Conservation (phyloP, 192 early-diverging fungal genomes). For the Endogone sp. region DNA sequence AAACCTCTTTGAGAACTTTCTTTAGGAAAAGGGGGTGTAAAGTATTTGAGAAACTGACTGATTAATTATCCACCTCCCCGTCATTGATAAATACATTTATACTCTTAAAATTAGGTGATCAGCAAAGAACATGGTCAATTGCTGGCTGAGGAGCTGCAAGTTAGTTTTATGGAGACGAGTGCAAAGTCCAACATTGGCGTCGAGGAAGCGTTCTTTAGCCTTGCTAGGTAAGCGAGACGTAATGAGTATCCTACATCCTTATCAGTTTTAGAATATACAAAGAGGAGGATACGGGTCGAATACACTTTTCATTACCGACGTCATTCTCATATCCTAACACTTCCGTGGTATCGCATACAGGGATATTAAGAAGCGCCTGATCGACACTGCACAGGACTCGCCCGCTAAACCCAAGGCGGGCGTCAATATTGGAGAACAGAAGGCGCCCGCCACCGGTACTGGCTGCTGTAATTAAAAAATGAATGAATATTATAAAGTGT, state of each 20-base stretch:
- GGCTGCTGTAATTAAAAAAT: conserved; percentile 8
- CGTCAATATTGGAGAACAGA: background rate
- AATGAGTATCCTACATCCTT: background rate
- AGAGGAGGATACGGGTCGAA: background rate
- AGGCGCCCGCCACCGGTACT: conserved; percentile 1
- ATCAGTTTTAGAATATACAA: background rate
- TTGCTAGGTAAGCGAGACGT: conserved; percentile 71
- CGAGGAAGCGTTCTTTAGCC: conserved; percentile 96
- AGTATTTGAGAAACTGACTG: background rate
- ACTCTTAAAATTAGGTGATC: conserved; percentile 61
- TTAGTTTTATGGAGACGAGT: conserved; percentile 96
- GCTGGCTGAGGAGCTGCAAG: conserved; percentile 91
- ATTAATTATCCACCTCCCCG: background rate
- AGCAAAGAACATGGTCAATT: conserved; percentile 93
- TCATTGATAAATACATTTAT: conserved; percentile 6
- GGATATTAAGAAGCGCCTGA: conserved; percentile 98
- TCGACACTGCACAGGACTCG: conserved; percentile 71
- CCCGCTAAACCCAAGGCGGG: conserved; percentile 24
- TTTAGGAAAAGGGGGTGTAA: too few species aligned
- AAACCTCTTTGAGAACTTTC: too few species aligned
- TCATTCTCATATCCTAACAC: background rate
- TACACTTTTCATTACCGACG: conserved; percentile 15
- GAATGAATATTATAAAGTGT: background rate
- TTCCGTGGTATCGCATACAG: conserved; percentile 33
- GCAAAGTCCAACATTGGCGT: conserved; percentile 98